These are phyloP conservation scores for Lactarius psammicola DNA, from an alignment of 768 basidiomycete genomes.

Conservation along the genomic window DNA sequence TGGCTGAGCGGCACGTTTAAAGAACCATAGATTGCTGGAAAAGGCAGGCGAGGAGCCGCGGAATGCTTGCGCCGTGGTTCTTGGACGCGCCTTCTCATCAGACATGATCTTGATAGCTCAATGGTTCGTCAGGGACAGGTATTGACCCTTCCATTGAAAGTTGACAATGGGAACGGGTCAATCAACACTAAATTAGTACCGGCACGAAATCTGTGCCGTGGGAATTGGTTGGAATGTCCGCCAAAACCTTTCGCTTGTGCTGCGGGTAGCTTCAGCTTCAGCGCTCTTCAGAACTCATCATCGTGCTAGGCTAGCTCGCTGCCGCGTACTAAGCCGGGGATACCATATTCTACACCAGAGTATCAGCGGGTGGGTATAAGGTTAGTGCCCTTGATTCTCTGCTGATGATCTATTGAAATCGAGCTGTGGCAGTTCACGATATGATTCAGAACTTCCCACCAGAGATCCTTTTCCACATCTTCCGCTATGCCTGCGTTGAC, in stretches of 20 bases:
- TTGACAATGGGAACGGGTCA: neutral
- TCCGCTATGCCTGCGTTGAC: conserved; percentile 23
- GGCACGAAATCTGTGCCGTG: no score
- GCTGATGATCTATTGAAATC: neutral
- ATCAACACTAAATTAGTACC: neutral
- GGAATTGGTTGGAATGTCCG: neutral
- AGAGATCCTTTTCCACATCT: conserved; percentile 23
- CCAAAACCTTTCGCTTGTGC: neutral
- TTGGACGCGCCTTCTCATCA: neutral
- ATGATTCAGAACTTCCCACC: conserved; percentile 20
- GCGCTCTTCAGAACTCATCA: neutral
- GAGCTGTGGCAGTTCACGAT: neutral
- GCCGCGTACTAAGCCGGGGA: neutral
- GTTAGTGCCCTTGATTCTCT: neutral
- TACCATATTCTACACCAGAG: neutral
- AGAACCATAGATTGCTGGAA: neutral
- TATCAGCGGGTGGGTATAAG: neutral
- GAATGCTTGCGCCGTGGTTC: neutral
- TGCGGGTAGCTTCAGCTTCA: neutral
- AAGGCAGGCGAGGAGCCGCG: neutral
- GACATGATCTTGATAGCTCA: neutral
- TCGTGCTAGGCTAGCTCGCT: neutral
- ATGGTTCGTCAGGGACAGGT: neutral
- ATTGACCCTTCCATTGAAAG: neutral
- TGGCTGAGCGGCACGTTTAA: no score